A percentile compares a stretch with the other conserved stretches of the same genome.
These are phyloP conservation scores for Apiospora kogelbergensis DNA, from an alignment of 2,329 filamentous ascomycete species.

Conservation along the genomic window DNA sequence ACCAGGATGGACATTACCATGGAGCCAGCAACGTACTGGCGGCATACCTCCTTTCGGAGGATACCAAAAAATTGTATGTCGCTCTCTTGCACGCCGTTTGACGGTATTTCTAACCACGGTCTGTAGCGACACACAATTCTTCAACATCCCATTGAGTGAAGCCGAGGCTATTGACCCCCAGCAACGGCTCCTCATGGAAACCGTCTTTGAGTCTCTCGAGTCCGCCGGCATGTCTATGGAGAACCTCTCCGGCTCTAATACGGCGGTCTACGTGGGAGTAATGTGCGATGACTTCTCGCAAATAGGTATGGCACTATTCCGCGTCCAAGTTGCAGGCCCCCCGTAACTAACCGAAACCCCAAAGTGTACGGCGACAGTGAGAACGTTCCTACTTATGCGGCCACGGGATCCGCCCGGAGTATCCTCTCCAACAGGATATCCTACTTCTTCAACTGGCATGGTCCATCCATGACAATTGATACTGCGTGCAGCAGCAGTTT, in stretches of 20 bases:
- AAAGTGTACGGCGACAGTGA: no score
- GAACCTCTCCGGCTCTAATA: background rate
- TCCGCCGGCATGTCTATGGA: background rate
- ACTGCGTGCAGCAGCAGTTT: slow-evolving; percentile 12
- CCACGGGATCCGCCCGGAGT: background rate
- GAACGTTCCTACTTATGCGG: background rate
- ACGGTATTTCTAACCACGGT: background rate
- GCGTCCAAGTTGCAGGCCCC: background rate
- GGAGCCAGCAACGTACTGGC: slow-evolving; percentile 28
- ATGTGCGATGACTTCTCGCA: background rate
- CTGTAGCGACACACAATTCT: slow-evolving; percentile 28
- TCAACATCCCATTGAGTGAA: slow-evolving; percentile 31
- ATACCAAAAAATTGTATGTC: slow-evolving; percentile 22
- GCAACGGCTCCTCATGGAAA: background rate
- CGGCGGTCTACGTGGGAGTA: background rate
- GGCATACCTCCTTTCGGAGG: slow-evolving; percentile 29
- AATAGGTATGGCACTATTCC: background rate
- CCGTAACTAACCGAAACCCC: no score
- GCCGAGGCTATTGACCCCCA: background rate
- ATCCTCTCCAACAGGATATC: slow-evolving; percentile 11
- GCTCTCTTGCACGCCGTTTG: background rate
- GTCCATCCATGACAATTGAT: slow-evolving; percentile 13
- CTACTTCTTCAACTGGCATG: slow-evolving; percentile 14
- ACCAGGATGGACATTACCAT: slow-evolving; percentile 30
- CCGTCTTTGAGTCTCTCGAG: background rate